phyloP scores from a whole-genome alignment of 2,329 filamentous ascomycete genomes.

The Ascosphaera acerosa region DNA sequence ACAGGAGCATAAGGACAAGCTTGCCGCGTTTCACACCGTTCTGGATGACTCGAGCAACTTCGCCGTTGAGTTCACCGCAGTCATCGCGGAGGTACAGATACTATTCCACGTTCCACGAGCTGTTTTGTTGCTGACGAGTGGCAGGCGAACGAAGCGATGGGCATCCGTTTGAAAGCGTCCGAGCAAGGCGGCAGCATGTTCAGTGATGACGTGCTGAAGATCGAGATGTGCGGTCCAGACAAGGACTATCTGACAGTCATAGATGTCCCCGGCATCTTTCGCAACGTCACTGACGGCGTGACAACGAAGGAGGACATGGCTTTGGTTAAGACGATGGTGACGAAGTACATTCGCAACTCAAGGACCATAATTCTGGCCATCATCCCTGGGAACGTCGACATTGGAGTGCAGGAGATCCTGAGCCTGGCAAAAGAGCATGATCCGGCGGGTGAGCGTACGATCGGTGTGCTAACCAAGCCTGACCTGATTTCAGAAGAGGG shows the following conservation, averaged over 20 bases:
- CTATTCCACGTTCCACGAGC: too few species aligned
- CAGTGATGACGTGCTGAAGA: constrained; percentile 14
- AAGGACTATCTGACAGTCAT: constrained; percentile 19
- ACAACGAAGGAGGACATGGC: constrained; percentile 16
- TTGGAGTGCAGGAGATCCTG: constrained; percentile 23
- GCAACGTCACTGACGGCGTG: constrained; percentile 11
- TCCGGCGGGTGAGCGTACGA: constrained; percentile 14
- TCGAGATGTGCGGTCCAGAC: constrained; percentile 20
- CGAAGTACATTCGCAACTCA: constrained; percentile 16
- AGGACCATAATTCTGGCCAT: constrained; percentile 21
- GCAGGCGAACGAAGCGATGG: constrained; percentile 9
- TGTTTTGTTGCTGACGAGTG: neutral
- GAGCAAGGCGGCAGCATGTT: constrained; percentile 3
- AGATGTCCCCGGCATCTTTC: constrained; percentile 24
- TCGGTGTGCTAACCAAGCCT: constrained; percentile 31
- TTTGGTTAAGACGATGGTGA: constrained; percentile 17
- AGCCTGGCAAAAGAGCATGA: constrained; percentile 16
- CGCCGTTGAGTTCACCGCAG: constrained; percentile 6
- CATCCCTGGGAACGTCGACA: constrained; percentile 20
- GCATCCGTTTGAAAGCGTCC: constrained; percentile 5
- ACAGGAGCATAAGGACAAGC: constrained; percentile 5
- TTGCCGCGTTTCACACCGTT: constrained; percentile 9
- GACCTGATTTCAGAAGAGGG: constrained; percentile 22
- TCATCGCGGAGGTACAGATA: constrained; percentile 11
- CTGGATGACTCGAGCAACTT: constrained; percentile 3